phyloP scores from a whole-genome alignment of 345 rosid genomes.

The Heritiera fomes region DNA sequence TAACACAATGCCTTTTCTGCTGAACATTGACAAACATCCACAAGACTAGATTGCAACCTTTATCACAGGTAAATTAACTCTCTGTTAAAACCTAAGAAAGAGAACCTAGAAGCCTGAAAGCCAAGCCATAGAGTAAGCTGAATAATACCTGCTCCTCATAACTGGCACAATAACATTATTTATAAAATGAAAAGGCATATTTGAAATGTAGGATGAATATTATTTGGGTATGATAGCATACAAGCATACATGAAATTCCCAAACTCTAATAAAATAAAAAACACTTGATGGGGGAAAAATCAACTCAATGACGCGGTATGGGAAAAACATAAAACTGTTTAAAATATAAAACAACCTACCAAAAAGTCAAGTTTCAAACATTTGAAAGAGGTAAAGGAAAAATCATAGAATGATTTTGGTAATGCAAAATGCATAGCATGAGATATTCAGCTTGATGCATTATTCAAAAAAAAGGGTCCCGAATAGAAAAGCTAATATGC shows the following conservation, averaged over 20 bases:
- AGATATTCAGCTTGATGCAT: not conserved
- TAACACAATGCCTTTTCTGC: not conserved
- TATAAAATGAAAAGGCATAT: not conserved
- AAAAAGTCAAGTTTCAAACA: constrained; percentile 10
- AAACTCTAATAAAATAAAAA: not conserved
- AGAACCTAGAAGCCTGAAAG: not conserved
- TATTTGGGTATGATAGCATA: not conserved
- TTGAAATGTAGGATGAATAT: not conserved
- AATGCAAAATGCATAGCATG: not conserved
- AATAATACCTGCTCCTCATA: not conserved
- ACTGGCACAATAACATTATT: constrained; percentile 3
- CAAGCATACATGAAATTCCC: not conserved
- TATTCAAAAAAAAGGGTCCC: not conserved
- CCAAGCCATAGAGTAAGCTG: not conserved
- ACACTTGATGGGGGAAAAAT: not conserved
- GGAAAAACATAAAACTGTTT: not conserved
- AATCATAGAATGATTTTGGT: not conserved
- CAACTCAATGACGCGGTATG: not conserved
- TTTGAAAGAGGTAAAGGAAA: not conserved
- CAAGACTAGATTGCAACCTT: not conserved
- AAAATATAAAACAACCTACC: not conserved
- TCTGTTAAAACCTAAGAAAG: not conserved
- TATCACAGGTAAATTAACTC: not conserved
- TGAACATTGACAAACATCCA: constrained; percentile 10
- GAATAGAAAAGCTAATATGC: not conserved